Base-by-base conservation (phyloP, 2,329 filamentous ascomycete species). In the Cladorrhinum sp. region DNA sequence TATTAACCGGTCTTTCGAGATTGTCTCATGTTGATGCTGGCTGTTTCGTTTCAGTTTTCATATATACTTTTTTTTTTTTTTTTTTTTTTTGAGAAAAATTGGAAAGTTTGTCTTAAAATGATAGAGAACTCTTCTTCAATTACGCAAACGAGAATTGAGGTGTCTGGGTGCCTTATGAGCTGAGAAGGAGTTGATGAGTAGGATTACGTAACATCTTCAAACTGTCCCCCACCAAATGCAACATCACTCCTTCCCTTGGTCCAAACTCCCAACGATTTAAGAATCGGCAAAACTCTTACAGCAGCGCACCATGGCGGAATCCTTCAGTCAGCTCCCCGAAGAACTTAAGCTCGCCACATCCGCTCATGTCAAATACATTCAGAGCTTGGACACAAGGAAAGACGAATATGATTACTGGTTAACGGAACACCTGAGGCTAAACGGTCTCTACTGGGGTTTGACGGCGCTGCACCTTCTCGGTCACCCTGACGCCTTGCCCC, bases 341-440 rank as follows among this genome's bases (percentile, higher is more conserved):
- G 76, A 77, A 65, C 74, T 75, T 23, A 73, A 76, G 64, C 77
- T 86, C 53, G 79, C 80, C 54, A 77, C 77, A 5, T 79, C 79
- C 7, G 79, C 82, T 22, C 95, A 99, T 74, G 91, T 98, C 69
- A 86, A 87, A 72, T 99, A 98, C 75, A 92, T 99, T 68, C 91
- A 96, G 76, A 91, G 89, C 71, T 83, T 99, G 68, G 92, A 99
- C 76, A 92, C 89, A 66, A 88, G 90, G 72, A 92, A 90, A 78
- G 92, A 98, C 80, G 91, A 97, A 76, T 87, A 96, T 69, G 92
- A 97, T 75, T 99, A 98, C 79, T 97, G 93, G 90, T 82, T 98
- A 72, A 99, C 95, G 13, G 93, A 99, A 76, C 95, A 99, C 74
- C 82, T 99, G 67, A 92, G 95, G 63, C 84, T 99, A 60, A 97